Conservation (phyloP, 192 early-diverging fungal genomes). For the Coemansia sp. region DNA sequence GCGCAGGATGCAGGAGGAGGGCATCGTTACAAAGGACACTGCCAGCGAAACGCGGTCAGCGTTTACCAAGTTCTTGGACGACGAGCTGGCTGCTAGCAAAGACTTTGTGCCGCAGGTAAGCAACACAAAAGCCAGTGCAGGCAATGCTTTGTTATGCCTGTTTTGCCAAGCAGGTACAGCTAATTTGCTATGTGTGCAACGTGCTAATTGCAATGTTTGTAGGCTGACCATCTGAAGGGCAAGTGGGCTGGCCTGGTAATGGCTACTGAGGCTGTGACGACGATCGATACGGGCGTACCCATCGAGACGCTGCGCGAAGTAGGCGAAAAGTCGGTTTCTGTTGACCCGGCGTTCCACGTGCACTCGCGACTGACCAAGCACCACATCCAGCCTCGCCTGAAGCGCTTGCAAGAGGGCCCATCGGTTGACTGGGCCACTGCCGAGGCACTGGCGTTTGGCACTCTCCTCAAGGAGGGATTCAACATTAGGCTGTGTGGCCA, state of each 20-base stretch:
- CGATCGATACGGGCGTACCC: conserved; percentile 62
- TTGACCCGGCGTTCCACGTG: conserved; percentile 64
- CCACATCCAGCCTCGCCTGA: conserved; percentile 82
- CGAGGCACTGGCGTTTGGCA: conserved; percentile 89
- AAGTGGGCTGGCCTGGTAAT: conserved; percentile 80
- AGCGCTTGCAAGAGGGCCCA: conserved; percentile 65
- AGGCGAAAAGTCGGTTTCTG: conserved; percentile 73
- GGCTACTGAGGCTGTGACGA: conserved; percentile 51
- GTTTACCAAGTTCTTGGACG: conserved; percentile 38
- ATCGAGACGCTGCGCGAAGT: conserved; percentile 63
- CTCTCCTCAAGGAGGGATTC: conserved; percentile 77
- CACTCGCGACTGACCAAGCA: conserved; percentile 87
- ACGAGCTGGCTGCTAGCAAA: conserved; percentile 43
- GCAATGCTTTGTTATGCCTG: neutral
- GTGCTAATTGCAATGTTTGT: neutral
- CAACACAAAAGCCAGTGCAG: neutral
- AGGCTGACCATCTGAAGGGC: conserved; percentile 57
- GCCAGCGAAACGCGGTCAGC: conserved; percentile 23
- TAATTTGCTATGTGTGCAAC: neutral
- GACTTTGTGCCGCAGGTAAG: conserved; percentile 37
- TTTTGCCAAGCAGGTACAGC: neutral
- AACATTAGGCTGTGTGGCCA: conserved; percentile 94
- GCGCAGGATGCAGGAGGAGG: conserved; percentile 59
- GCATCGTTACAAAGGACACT: conserved; percentile 24
- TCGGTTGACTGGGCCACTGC: conserved; percentile 93